Evolutionary conservation across 1,284 basidiomycete species (phyloP).

Genomic region (Cutaneotrichosporon curvatum): DNA sequence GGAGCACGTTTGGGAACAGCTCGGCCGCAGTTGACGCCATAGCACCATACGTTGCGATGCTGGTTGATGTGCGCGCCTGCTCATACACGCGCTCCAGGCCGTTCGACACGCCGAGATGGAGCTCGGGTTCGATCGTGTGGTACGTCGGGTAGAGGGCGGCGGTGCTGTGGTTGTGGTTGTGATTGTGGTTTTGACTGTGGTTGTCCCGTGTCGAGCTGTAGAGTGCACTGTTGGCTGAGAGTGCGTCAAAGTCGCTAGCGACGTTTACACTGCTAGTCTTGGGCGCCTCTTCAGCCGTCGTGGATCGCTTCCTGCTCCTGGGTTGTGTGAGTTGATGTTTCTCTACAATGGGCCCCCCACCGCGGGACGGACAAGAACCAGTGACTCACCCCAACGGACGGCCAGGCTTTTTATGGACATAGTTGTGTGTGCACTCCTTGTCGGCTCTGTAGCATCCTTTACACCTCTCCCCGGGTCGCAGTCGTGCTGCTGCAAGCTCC

Average conservation of each 20-base stretch:
- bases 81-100: neutral
- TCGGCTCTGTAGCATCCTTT: slow-evolving; percentile 7
- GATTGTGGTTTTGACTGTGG: neutral
- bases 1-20: neutral
- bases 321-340: too few relatives aligned
- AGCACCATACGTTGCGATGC: too few relatives aligned
- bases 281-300: neutral
- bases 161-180: too few relatives aligned
- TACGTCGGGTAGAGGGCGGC: too few relatives aligned
- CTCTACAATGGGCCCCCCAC: too few relatives aligned
- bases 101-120: too few relatives aligned
- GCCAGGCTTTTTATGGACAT: slow-evolving; percentile 17
- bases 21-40: too few relatives aligned
- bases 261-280: neutral
- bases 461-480: slow-evolving; percentile 1
- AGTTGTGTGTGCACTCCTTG: slow-evolving; percentile 10
- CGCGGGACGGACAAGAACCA: too few relatives aligned
- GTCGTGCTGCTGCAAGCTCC: neutral
- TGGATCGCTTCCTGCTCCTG: too few relatives aligned
- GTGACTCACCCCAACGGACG: slow-evolving; percentile 11
- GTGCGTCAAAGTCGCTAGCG: neutral
- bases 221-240: too few relatives aligned
- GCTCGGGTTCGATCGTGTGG: too few relatives aligned
- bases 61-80: neutral
- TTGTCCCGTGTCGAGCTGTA: neutral